These are phyloP conservation scores for Saturnispora mendoncae DNA, from an alignment of 805 yeast genomes.

Conservation along the genomic window DNA sequence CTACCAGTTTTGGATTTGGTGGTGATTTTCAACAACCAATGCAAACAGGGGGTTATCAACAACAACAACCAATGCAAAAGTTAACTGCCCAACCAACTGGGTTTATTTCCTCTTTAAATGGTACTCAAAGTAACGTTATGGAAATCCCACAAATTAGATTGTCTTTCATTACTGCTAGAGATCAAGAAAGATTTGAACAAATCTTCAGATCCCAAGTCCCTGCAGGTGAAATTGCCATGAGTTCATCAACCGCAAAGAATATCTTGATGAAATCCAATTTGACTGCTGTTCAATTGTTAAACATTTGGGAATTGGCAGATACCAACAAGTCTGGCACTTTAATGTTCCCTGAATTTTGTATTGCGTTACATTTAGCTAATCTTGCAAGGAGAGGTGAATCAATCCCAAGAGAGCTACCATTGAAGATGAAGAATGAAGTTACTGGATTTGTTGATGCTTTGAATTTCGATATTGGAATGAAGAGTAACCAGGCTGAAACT, in stretches of 20 bases:
- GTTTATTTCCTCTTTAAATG: constrained; percentile 28
- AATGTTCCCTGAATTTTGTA: constrained; percentile 88
- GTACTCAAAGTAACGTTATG: constrained; percentile 37
- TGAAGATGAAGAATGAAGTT: constrained; percentile 71
- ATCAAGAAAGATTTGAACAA: constrained; percentile 80
- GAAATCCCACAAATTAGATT: constrained; percentile 70
- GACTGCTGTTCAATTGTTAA: constrained; percentile 65
- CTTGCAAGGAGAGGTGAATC: constrained; percentile 68
- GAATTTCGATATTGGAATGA: constrained; percentile 60
- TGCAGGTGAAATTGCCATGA: constrained; percentile 55
- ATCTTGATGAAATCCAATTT: constrained; percentile 75
- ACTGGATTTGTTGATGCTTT: constrained; percentile 84
- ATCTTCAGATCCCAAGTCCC: constrained; percentile 74
- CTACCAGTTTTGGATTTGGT: constrained; percentile 31
- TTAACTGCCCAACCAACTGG: constrained; percentile 40
- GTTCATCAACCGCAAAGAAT: constrained; percentile 68
- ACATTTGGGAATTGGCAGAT: constrained; percentile 88
- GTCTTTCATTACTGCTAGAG: constrained; percentile 75
- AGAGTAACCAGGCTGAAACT: constrained; percentile 7
- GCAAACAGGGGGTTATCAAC: constrained; percentile 15
- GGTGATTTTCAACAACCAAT: constrained; percentile 14
- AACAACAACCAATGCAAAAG: constrained; percentile 11
- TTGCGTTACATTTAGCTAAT: constrained; percentile 83
- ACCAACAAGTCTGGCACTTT: constrained; percentile 77
- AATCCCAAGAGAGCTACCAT: constrained; percentile 66